These are phyloP conservation scores for Aspergillus sp. DNA, from an alignment of 2,329 filamentous ascomycete genomes.

Conservation along the genomic window DNA sequence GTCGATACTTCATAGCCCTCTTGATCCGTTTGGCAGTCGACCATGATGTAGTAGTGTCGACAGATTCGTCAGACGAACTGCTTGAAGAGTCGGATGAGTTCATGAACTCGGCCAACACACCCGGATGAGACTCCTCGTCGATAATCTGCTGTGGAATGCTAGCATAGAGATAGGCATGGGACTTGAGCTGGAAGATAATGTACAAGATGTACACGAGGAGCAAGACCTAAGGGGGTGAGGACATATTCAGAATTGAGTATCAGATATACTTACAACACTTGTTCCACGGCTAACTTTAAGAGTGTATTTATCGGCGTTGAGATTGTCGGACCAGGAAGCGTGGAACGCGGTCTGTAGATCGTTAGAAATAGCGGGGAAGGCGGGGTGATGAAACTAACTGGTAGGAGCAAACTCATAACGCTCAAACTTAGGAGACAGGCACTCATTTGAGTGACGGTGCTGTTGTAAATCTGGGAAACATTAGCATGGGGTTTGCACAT, in stretches of 20 bases:
- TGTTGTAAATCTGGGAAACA: constrained; percentile 73
- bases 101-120: constrained; percentile 77
- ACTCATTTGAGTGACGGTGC: constrained; percentile 93
- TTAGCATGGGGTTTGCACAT: not conserved
- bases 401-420: constrained; percentile 83
- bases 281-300: constrained; percentile 86
- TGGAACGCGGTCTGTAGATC: constrained; percentile 75
- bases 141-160: constrained; percentile 91
- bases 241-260: not conserved
- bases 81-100: constrained; percentile 54
- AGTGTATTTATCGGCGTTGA: constrained; percentile 66
- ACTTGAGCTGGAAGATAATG: constrained; percentile 86
- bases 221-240: constrained; percentile 55
- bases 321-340: constrained; percentile 70
- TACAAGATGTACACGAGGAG: constrained; percentile 81
- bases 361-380: not conserved
- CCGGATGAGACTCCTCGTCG: constrained; percentile 85
- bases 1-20: constrained; percentile 68
- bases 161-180: constrained; percentile 87
- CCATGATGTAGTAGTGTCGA: constrained; percentile 64
- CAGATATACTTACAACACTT: constrained; percentile 64
- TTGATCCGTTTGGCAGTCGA: constrained; percentile 75
- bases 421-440: constrained; percentile 87
- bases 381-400: constrained; percentile 53
- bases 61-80: constrained; percentile 64